Conservation (phyloP, 164 flowering plant species). For the Brasenia schreberi region DNA sequence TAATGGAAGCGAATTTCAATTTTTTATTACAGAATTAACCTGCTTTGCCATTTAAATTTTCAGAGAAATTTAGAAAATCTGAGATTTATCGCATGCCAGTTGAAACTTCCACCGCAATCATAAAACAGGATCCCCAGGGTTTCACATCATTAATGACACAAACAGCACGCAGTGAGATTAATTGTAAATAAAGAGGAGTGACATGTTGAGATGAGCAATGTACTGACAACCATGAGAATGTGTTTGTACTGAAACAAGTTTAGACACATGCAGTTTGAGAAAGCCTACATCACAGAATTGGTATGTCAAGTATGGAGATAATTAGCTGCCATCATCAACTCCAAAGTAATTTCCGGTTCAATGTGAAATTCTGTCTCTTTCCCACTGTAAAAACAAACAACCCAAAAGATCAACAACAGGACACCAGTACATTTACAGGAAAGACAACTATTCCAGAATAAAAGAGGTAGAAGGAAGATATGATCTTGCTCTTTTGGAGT, state of each 20-base stretch:
- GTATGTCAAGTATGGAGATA: constrained; percentile 61
- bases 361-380: constrained; percentile 82
- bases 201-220: neutral
- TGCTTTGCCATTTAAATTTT: too few relatives aligned
- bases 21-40: too few relatives aligned
- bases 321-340: constrained; percentile 93
- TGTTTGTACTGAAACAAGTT: too few relatives aligned
- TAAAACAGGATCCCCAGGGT: neutral
- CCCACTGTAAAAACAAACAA: constrained; percentile 35
- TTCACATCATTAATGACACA: neutral
- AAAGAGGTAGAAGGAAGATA: too few relatives aligned
- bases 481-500: too few relatives aligned
- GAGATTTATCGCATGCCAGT: too few relatives aligned
- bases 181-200: neutral
- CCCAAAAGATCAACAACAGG: too few relatives aligned
- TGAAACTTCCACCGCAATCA: too few relatives aligned
- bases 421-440: too few relatives aligned
- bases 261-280: neutral
- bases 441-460: too few relatives aligned
- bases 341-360: constrained; percentile 76
- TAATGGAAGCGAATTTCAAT: too few relatives aligned
- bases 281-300: neutral
- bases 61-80: too few relatives aligned
- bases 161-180: neutral
- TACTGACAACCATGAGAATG: neutral